Percentiles rank a stretch among this genome's conserved stretches.
phyloP scores from a whole-genome alignment of 805 yeast species.

The Cyberlindnera subsufficiens region DNA sequence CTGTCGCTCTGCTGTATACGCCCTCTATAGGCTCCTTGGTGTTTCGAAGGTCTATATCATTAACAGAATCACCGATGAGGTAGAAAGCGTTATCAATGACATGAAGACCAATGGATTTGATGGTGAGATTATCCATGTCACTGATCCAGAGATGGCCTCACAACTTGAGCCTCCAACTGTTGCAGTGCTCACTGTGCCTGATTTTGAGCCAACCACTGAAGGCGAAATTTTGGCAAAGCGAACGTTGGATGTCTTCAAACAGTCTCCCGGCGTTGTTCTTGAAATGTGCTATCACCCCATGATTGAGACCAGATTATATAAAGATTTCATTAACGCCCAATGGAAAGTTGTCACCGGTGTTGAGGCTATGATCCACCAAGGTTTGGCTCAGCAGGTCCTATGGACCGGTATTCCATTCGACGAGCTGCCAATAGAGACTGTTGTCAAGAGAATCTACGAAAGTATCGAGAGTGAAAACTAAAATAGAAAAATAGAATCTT shows the following conservation, averaged over 20 bases:
- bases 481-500: neutral
- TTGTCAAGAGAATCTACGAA: conserved; percentile 9
- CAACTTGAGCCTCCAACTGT: conserved; percentile 13
- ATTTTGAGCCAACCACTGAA: conserved; percentile 13
- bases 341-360: conserved; percentile 23
- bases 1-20: conserved; percentile 22
- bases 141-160: conserved; percentile 17
- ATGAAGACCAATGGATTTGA: conserved; percentile 19
- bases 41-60: conserved; percentile 21
- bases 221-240: conserved; percentile 18
- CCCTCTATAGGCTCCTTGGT: conserved; percentile 17
- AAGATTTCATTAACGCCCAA: conserved; percentile 9
- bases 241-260: conserved; percentile 18
- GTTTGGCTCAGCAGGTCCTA: conserved; percentile 21
- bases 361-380: conserved; percentile 24
- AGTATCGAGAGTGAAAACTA: conserved; percentile 4
- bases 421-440: conserved; percentile 15
- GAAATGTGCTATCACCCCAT: conserved; percentile 24
- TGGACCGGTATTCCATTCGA: conserved; percentile 21
- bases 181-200: conserved; percentile 21
- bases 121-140: conserved; percentile 21
- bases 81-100: conserved; percentile 10
- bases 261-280: conserved; percentile 17
- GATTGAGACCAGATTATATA: conserved; percentile 15
- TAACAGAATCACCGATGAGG: conserved; percentile 20